Evolutionary conservation across 495 filamentous ascomycete genomes (phyloP).

Genomic region (Xylaria curta): DNA sequence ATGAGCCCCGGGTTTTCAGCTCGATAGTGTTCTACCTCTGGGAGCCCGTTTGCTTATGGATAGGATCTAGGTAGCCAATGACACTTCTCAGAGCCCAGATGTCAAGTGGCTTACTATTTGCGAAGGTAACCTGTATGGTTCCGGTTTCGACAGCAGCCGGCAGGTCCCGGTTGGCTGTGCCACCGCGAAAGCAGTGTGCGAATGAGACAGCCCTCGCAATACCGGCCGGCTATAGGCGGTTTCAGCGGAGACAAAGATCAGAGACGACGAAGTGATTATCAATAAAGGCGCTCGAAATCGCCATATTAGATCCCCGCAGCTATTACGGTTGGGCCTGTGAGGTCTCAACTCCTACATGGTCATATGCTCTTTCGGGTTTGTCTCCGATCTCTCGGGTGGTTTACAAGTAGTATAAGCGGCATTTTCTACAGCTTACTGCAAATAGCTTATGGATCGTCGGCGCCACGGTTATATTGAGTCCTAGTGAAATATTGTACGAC

Average conservation of each 20-base stretch:
- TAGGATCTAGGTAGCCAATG: neutral
- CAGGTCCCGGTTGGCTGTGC: neutral
- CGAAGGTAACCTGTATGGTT: slow-evolving; percentile 1
- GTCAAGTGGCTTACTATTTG: slow-evolving; percentile 1
- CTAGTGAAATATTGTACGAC: neutral
- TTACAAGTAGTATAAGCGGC: neutral
- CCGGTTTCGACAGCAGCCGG: neutral
- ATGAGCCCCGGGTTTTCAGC: neutral
- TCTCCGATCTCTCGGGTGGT: neutral
- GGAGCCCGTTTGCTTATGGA: neutral
- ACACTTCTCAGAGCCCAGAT: neutral
- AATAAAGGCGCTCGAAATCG: neutral
- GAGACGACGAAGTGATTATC: neutral
- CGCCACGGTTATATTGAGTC: slow-evolving; percentile 8
- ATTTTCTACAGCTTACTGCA: neutral
- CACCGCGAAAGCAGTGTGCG: slow-evolving; percentile 11
- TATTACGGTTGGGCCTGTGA: neutral
- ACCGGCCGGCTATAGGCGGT: neutral
- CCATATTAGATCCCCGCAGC: neutral
- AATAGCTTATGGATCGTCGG: slow-evolving; percentile 9
- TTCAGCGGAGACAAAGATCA: neutral
- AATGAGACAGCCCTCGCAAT: slow-evolving; percentile 12
- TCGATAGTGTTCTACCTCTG: neutral
- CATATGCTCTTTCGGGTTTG: neutral
- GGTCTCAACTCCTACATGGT: neutral